A percentile compares a stretch with the other conserved stretches of the same genome.
These are phyloP conservation scores for Cutaneotrichosporon cavernicola DNA, from an alignment of 1,284 basidiomycete genomes.

Conservation along the genomic window DNA sequence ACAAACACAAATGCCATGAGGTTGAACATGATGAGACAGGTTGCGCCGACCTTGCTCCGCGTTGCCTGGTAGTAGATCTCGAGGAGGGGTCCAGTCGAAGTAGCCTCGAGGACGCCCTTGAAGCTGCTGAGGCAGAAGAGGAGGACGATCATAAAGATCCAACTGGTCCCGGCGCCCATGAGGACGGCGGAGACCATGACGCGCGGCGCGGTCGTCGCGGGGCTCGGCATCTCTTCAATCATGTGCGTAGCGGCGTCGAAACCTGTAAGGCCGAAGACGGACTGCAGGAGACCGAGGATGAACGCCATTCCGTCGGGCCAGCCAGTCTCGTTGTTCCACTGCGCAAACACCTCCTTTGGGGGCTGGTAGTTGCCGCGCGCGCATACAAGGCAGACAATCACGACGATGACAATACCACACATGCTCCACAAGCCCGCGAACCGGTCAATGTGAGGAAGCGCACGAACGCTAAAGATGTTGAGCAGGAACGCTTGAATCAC, in stretches of 20 bases:
- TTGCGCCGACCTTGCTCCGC: constrained; percentile 17
- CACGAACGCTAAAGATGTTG: constrained; percentile 38
- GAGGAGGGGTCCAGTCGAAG: constrained; percentile 22
- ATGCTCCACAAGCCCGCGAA: constrained; percentile 43
- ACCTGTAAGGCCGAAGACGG: neutral
- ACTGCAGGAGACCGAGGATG: neutral
- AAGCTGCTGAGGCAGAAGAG: constrained; percentile 25
- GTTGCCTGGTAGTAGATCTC: constrained; percentile 28
- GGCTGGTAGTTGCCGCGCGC: constrained; percentile 35
- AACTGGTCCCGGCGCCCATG: constrained; percentile 32
- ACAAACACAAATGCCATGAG: constrained; percentile 28
- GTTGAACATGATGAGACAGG: constrained; percentile 31
- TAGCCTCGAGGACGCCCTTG: constrained; percentile 10
- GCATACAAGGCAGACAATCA: constrained; percentile 28
- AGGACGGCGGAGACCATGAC: constrained; percentile 34
- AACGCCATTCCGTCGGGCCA: neutral
- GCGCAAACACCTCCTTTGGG: constrained; percentile 47
- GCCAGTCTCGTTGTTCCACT: constrained; percentile 37
- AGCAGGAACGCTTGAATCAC: constrained; percentile 24
- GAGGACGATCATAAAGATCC: constrained; percentile 42
- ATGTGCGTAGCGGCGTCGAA: constrained; percentile 39
- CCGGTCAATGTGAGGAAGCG: constrained; percentile 39
- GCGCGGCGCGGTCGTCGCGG: constrained; percentile 37
- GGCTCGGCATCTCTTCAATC: constrained; percentile 46
- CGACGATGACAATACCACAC: constrained; percentile 44